phyloP scores from a whole-genome alignment of 164 flowering plant species.

The Magnolia officinalis region DNA sequence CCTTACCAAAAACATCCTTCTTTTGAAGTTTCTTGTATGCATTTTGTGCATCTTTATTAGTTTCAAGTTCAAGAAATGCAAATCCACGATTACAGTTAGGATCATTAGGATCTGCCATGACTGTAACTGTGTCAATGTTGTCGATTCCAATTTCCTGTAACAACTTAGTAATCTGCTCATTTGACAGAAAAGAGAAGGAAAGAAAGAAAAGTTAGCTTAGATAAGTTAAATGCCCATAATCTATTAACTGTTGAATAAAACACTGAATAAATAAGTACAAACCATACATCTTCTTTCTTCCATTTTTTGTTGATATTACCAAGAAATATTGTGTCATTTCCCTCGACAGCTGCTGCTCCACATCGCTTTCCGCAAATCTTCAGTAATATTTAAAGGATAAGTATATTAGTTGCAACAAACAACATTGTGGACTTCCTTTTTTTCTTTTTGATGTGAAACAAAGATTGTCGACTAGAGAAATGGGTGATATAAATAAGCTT shows the following conservation, averaged over 20 bases:
- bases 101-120: conserved; percentile 31
- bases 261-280: neutral
- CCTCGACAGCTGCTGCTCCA: conserved; percentile 31
- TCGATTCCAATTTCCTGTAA: conserved; percentile 31
- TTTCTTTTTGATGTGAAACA: no score
- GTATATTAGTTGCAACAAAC: no score
- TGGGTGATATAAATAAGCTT: no score
- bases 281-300: conserved; percentile 39
- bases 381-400: neutral
- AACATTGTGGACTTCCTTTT: no score
- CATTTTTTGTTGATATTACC: conserved; percentile 39
- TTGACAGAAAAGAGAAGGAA: neutral
- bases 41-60: conserved; percentile 34
- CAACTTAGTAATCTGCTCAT: conserved; percentile 22
- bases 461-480: no score
- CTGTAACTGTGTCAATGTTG: conserved; percentile 30
- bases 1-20: conserved; percentile 30
- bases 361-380: conserved; percentile 41
- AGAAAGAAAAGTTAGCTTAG: neutral
- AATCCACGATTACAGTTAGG: conserved; percentile 36
- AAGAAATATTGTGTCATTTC: conserved; percentile 39
- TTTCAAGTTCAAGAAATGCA: conserved; percentile 44
- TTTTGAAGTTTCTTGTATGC: conserved; percentile 40
- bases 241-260: neutral
- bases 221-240: neutral